Percentiles rank a stretch among this genome's conserved stretches.
phyloP scores from a whole-genome alignment of 352 stramenopile species.

The Globisporangium ultimum region DNA sequence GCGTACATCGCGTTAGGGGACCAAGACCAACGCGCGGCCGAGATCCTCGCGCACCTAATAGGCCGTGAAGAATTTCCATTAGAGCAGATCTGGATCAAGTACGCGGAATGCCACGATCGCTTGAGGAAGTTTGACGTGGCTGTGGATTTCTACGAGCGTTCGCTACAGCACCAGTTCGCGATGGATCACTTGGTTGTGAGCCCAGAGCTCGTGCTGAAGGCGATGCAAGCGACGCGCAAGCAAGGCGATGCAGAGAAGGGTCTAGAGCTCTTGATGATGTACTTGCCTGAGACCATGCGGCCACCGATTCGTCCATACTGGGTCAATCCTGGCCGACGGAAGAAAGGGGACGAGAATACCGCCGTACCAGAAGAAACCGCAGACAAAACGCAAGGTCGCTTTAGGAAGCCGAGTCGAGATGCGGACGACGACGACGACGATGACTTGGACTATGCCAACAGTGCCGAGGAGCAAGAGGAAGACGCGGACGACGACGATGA shows the following conservation, averaged over 20 bases:
- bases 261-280: constrained; percentile 50
- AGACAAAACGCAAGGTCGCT: constrained; percentile 1
- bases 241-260: constrained; percentile 46
- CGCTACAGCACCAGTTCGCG: constrained; percentile 46
- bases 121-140: constrained; percentile 59
- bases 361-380: not conserved
- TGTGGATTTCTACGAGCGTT: constrained; percentile 79
- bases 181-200: constrained; percentile 49
- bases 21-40: constrained; percentile 58
- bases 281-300: constrained; percentile 59
- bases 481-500: constrained; percentile 48
- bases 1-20: constrained; percentile 72
- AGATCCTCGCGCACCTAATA: constrained; percentile 68
- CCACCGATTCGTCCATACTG: constrained; percentile 83
- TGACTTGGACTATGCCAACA: constrained; percentile 11
- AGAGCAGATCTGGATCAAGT: constrained; percentile 84
- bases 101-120: constrained; percentile 68
- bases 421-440: not conserved
- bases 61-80: constrained; percentile 63
- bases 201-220: constrained; percentile 63
- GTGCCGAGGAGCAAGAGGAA: constrained; percentile 26
- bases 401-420: not conserved
- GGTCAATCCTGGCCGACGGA: constrained; percentile 48
- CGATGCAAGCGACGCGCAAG: constrained; percentile 61
- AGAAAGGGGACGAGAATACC: constrained; percentile 10